Base-by-base conservation (phyloP, 2,329 filamentous ascomycete species). In the Periconia digitata region DNA sequence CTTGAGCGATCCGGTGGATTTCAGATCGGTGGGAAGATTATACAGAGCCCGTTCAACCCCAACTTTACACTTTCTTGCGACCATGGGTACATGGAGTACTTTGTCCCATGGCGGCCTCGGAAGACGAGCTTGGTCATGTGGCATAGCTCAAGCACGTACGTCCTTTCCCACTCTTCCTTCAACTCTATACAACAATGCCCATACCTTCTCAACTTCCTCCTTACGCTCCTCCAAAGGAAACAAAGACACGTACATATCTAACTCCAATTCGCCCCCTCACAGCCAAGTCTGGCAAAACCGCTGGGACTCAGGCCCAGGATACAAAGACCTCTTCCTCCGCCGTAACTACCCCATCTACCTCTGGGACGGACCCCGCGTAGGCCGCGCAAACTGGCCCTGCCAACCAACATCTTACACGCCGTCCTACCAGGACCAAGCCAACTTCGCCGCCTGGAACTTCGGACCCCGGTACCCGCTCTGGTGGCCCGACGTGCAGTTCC, bases 51-150 rank as follows among this genome's bases (percentile, higher is more conserved):
- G 2, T 34, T 23, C 40, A 37, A 36, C 23, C 47, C 47, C 2
- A 59, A 54, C 32, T 36, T 48, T 13, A 61, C 58, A 0, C 59
- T 63, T 8, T 60, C 58, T n/a, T 63, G 59, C 55, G 60, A 64
- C 34, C 60, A 64, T 38, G 60, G 58, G 12, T 64, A 62, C 53
- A 55, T 64, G 44, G 60, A 64, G 36, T 64, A 64, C 53, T 63
- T 63, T 49, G 52, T 61, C 21, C 60, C 60, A 0, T 56, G 47
- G 51, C 50, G 48, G 6, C 58, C 59, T 8, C 59, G 60, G 24
- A 50, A 48, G 15, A 61, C 60, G 22, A 56, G 49, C 32, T 22
- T 64, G 32, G 54, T 64, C 21, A 58, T 64, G 56, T 64, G 60
- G 60, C 59, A 64, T 46, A 58, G 54, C 22, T 62, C 59, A 10